A percentile compares a stretch with the other conserved stretches of the same genome.
Conservation (phyloP, 805 yeast species). For the Candida maesae region DNA sequence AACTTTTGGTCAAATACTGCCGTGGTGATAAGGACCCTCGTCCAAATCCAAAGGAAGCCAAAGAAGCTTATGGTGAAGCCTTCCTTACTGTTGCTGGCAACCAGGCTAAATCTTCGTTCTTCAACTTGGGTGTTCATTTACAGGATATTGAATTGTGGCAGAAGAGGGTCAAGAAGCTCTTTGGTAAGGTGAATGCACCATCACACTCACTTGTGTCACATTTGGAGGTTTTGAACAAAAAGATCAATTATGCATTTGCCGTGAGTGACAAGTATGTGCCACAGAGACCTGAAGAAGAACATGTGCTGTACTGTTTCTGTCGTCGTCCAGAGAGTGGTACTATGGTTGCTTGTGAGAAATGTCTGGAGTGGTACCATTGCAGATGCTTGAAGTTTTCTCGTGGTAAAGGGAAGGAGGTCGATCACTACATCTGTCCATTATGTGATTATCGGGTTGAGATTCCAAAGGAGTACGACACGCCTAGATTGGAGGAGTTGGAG, state of each 20-base stretch:
- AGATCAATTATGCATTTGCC: slow-evolving; percentile 21
- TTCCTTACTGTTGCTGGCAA: slow-evolving; percentile 6
- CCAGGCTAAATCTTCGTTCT: not conserved
- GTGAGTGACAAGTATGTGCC: slow-evolving; percentile 24
- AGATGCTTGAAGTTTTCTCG: slow-evolving; percentile 46
- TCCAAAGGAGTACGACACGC: slow-evolving; percentile 32
- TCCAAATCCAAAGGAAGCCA: slow-evolving; percentile 29
- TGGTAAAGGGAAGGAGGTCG: slow-evolving; percentile 29
- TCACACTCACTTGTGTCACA: slow-evolving; percentile 28
- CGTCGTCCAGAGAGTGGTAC: slow-evolving; percentile 55
- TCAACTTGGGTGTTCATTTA: slow-evolving; percentile 17
- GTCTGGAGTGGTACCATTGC: slow-evolving; percentile 71
- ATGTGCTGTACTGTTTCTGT: slow-evolving; percentile 52
- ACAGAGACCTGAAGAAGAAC: slow-evolving; percentile 14
- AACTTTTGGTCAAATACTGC: slow-evolving; percentile 24
- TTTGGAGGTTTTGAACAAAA: slow-evolving; percentile 23
- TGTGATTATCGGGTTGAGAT: slow-evolving; percentile 40
- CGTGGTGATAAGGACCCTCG: slow-evolving; percentile 32
- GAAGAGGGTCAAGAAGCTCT: slow-evolving; percentile 29
- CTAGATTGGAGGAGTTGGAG: slow-evolving; percentile 32
- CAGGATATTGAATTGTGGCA: slow-evolving; percentile 36
- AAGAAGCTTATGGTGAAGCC: slow-evolving; percentile 23
- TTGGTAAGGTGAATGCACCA: slow-evolving; percentile 36
- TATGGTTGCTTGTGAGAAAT: slow-evolving; percentile 68
- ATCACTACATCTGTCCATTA: slow-evolving; percentile 48